phyloP scores from a whole-genome alignment of 257 asterid species.

The Solanum ossicruentum region DNA sequence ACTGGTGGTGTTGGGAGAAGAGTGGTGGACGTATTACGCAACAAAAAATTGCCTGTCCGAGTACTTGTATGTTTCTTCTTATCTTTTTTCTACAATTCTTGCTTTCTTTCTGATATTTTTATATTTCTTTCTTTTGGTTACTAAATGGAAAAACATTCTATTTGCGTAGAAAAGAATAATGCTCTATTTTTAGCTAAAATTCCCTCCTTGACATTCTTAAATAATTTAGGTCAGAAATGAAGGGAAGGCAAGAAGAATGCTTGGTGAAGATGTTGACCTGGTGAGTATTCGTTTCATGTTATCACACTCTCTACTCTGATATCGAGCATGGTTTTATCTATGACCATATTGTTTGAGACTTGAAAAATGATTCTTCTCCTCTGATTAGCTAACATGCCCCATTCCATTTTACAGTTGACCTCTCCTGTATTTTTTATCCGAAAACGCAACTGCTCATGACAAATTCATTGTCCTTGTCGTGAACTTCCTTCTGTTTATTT shows the following conservation, averaged over 20 bases:
- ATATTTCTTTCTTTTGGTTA: neutral
- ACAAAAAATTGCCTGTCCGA: conserved; percentile 56
- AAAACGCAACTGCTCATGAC: neutral
- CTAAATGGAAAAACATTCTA: neutral
- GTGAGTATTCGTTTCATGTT: conserved; percentile 26
- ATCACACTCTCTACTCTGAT: neutral
- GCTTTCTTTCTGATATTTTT: neutral
- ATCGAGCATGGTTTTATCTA: neutral
- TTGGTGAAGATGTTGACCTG: conserved; percentile 81
- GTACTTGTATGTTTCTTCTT: conserved; percentile 40
- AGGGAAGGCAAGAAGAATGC: conserved; percentile 90
- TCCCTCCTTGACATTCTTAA: neutral
- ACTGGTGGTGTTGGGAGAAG: conserved; percentile 99
- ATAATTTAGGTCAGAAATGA: conserved; percentile 73
- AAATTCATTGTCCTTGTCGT: neutral
- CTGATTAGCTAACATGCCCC: neutral
- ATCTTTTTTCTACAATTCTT: neutral
- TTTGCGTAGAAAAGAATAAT: neutral
- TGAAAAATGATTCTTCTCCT: neutral
- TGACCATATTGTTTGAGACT: neutral
- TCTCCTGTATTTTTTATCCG: neutral
- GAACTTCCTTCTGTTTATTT: neutral
- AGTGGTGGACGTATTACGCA: conserved; percentile 63
- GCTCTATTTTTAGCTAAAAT: neutral
- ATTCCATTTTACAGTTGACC: too few relatives aligned